Evolutionary conservation across 495 filamentous ascomycete species (phyloP).

Genomic region (Achaetomiella virescens): DNA sequence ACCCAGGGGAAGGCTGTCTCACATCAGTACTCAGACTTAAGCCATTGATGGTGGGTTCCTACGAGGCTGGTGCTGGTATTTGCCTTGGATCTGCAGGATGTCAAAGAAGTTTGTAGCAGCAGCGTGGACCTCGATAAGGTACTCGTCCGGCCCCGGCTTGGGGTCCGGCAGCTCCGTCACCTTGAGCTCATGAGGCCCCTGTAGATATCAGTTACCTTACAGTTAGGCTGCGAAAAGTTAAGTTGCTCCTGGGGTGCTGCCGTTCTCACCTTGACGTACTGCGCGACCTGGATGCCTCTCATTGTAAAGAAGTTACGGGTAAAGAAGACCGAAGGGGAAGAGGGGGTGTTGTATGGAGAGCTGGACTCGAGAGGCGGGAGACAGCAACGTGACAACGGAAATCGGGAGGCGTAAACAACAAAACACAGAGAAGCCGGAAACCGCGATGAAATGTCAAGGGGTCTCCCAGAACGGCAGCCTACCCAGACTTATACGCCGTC

Average conservation of each 20-base stretch:
- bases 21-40: conserved; percentile 7
- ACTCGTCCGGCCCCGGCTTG: conserved; percentile 60
- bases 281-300: conserved; percentile 74
- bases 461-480: not conserved
- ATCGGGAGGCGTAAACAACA: no score
- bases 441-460: no score
- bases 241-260: not conserved
- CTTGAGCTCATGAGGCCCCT: conserved; percentile 75
- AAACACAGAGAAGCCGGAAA: no score
- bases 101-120: conserved; percentile 95
- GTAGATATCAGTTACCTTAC: conserved; percentile 8
- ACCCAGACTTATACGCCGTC: no score
- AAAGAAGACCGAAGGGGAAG: not conserved
- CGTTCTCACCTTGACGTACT: conserved; percentile 66
- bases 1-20: conserved; percentile 68
- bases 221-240: not conserved
- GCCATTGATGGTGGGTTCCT: not conserved
- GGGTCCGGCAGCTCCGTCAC: conserved; percentile 70
- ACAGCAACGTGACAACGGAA: no score
- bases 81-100: conserved; percentile 79
- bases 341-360: no score
- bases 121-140: conserved; percentile 84
- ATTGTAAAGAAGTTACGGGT: conserved; percentile 39
- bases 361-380: no score
- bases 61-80: conserved; percentile 61